A percentile compares a stretch with the other conserved stretches of the same genome.
Conservation (phyloP, 2,329 filamentous ascomycete genomes). For the Penicillium decumbens region DNA sequence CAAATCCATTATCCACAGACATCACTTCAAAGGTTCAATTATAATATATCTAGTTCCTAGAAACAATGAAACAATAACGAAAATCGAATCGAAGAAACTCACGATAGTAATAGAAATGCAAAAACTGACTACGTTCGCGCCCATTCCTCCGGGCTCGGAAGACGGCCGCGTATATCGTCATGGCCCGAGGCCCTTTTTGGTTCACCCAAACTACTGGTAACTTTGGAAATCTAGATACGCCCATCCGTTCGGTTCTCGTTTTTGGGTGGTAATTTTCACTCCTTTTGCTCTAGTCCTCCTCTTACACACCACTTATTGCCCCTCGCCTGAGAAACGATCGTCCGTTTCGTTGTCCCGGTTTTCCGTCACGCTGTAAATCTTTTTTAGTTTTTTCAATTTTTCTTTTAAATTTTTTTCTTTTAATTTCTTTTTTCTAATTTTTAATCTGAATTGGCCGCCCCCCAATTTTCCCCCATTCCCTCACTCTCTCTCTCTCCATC, state of each 20-base stretch:
- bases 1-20: neutral
- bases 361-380: constrained; percentile 10
- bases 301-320: constrained; percentile 9
- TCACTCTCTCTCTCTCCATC: neutral
- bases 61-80: too few species aligned
- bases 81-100: too few species aligned
- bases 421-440: constrained; percentile 9
- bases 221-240: constrained; percentile 8
- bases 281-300: constrained; percentile 5
- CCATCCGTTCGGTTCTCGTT: neutral
- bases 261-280: neutral
- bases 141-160: constrained; percentile 16
- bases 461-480: constrained; percentile 17
- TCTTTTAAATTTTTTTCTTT: constrained; percentile 17
- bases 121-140: constrained; percentile 2
- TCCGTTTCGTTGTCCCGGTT: constrained; percentile 16
- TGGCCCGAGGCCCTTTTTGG: constrained; percentile 2
- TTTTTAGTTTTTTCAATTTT: constrained; percentile 14
- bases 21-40: neutral
- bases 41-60: too few species aligned
- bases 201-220: constrained; percentile 4
- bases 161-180: constrained; percentile 15
- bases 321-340: constrained; percentile 25
- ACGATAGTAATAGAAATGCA: neutral
- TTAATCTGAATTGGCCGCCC: constrained; percentile 16